These are phyloP conservation scores for Suillus fuscotomentosus DNA, from an alignment of 768 basidiomycete species.

Conservation along the genomic window DNA sequence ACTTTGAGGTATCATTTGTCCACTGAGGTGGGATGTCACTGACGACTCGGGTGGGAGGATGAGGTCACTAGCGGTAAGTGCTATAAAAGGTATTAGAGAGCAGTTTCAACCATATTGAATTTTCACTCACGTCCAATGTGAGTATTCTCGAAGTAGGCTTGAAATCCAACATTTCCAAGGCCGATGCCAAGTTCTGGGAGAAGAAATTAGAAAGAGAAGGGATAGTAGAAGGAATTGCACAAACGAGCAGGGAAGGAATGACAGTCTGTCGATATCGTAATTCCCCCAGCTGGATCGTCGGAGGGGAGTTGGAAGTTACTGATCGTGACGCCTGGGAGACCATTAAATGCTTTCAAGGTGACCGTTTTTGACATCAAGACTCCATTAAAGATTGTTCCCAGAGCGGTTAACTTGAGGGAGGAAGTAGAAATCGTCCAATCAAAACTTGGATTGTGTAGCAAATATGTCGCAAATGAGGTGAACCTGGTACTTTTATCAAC, in stretches of 20 bases:
- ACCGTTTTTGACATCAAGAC: constrained; percentile 60
- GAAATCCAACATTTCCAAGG: constrained; percentile 63
- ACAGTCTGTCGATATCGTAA: constrained; percentile 65
- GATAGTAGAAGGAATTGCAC: constrained; percentile 26
- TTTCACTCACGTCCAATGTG: constrained; percentile 57
- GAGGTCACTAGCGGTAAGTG: constrained; percentile 49
- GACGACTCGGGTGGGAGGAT: constrained; percentile 47
- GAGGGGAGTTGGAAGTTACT: constrained; percentile 69
- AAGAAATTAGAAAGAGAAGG: constrained; percentile 11
- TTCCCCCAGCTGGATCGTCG: constrained; percentile 67
- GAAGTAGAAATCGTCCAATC: constrained; percentile 69
- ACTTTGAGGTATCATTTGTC: constrained; percentile 61
- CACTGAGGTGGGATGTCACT: constrained; percentile 54
- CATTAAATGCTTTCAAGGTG: constrained; percentile 68
- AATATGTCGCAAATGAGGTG: constrained; percentile 61
- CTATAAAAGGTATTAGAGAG: constrained; percentile 31
- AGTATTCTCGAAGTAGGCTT: constrained; percentile 54
- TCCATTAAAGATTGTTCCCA: constrained; percentile 68
- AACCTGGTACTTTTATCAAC: constrained; percentile 38
- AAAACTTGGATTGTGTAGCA: constrained; percentile 64
- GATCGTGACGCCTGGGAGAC: constrained; percentile 67
- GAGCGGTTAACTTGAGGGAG: constrained; percentile 60
- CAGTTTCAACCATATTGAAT: not conserved
- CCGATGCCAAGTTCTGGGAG: constrained; percentile 64
- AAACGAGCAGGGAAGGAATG: constrained; percentile 67